A percentile compares a stretch with the other conserved stretches of the same genome.
phyloP scores from a whole-genome alignment of 306 rosid species.

The Datisca glomerata region DNA sequence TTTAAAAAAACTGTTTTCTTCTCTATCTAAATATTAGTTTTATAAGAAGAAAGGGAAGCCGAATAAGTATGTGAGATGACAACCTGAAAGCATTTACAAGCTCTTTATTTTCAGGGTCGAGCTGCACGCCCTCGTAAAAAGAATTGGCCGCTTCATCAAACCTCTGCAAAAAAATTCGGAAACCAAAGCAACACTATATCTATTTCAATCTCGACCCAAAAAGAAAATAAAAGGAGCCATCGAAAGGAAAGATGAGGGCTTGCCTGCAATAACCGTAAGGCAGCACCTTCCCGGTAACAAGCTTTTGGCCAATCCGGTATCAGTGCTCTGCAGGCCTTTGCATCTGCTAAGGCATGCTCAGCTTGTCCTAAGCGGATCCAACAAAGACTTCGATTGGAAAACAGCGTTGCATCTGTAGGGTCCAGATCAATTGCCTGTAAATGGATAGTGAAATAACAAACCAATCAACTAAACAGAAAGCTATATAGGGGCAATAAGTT shows the following conservation, averaged over 20 bases:
- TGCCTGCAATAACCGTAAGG: conserved; percentile 80
- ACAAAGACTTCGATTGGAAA: conserved; percentile 91
- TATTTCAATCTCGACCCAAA: conserved; percentile 6
- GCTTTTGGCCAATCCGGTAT: conserved; percentile 94
- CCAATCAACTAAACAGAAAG: no score
- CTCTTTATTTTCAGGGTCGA: conserved; percentile 75
- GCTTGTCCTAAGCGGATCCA: conserved; percentile 80
- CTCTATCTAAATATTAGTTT: no score
- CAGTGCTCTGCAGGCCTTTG: conserved; percentile 70
- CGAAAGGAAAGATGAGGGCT: conserved; percentile 11
- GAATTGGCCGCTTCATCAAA: conserved; percentile 95
- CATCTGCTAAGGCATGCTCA: conserved; percentile 83
- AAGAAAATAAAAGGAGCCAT: not conserved
- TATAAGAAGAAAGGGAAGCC: not conserved
- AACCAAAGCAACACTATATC: conserved; percentile 1
- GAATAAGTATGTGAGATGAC: conserved; percentile 1
- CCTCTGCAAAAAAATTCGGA: conserved; percentile 39
- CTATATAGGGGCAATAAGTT: no score
- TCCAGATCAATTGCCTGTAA: conserved; percentile 79
- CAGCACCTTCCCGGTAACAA: conserved; percentile 96
- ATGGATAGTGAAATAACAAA: no score
- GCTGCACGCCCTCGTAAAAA: conserved; percentile 73
- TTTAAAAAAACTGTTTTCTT: no score
- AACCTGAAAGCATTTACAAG: conserved; percentile 87
- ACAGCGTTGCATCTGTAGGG: conserved; percentile 47